phyloP scores from a whole-genome alignment of 345 rosid genomes.

The Brassica carinata region DNA sequence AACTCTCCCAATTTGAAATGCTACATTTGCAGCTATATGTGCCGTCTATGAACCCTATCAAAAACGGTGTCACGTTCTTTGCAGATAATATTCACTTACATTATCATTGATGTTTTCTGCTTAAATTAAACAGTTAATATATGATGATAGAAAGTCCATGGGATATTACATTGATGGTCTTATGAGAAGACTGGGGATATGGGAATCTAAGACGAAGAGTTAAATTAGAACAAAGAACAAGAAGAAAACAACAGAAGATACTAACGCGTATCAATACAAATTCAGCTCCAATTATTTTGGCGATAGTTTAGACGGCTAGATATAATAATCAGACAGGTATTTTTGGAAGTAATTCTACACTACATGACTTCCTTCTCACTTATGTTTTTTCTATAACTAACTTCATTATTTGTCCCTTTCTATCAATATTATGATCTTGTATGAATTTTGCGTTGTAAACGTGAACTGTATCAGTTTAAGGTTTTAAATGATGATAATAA shows the following conservation, averaged over 20 bases:
- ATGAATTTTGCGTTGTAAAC: background rate
- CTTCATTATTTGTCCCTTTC: background rate
- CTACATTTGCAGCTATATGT: no score
- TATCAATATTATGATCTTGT: background rate
- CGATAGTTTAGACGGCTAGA: constrained; percentile 20
- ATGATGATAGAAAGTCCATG: no score
- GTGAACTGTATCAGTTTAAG: background rate
- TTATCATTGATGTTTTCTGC: no score
- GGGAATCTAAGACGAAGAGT: no score
- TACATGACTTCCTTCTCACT: constrained; percentile 4
- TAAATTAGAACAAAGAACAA: no score
- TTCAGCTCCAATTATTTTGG: constrained; percentile 24
- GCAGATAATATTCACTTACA: no score
- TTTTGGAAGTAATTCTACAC: background rate
- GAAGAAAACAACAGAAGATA: background rate
- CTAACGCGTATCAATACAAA: constrained; percentile 25
- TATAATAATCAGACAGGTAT: constrained; percentile 9
- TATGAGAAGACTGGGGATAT: no score
- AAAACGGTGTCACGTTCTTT: no score
- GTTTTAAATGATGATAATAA: background rate
- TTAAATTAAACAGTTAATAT: no score
- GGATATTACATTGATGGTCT: no score
- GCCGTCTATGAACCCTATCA: no score
- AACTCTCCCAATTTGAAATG: no score
- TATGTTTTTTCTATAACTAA: background rate